These are phyloP conservation scores for Graphilbum fragrans DNA, from an alignment of 2,329 filamentous ascomycete genomes.

Conservation along the genomic window DNA sequence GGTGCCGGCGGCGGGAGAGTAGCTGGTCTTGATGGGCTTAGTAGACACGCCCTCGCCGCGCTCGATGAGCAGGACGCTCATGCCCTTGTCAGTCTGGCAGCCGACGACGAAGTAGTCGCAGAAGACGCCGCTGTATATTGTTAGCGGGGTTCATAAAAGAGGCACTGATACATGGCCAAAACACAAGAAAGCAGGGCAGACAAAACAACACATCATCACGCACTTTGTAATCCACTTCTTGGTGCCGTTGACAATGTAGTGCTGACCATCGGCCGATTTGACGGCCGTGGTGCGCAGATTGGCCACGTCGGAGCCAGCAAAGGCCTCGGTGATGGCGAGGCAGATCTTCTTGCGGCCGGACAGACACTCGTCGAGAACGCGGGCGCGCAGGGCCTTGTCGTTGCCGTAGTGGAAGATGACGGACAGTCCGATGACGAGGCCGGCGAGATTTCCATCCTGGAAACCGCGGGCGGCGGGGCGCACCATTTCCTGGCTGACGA, in stretches of 20 bases:
- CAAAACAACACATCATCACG: too few relatives aligned
- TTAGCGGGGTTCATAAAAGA: too few relatives aligned
- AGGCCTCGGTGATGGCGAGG: conserved; percentile 78
- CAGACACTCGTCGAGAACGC: conserved; percentile 60
- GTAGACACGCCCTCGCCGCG: conserved; percentile 65
- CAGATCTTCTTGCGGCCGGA: conserved; percentile 80
- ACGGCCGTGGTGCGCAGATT: conserved; percentile 66
- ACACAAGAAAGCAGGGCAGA: neutral
- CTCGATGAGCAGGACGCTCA: conserved; percentile 65
- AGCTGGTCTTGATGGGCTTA: conserved; percentile 67
- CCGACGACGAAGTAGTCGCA: conserved; percentile 75
- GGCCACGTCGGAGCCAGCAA: conserved; percentile 74
- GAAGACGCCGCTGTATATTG: conserved; percentile 38
- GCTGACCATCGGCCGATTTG: conserved; percentile 63
- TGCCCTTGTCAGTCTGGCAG: conserved; percentile 66
- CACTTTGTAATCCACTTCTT: conserved; percentile 83
- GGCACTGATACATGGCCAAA: too few relatives aligned
- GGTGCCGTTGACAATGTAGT: conserved; percentile 59
- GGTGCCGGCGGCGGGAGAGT: conserved; percentile 68
- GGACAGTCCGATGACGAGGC: conserved; percentile 73
- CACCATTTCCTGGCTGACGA: conserved; percentile 61
- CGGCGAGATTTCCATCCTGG: conserved; percentile 77
- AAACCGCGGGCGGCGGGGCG: conserved; percentile 66
- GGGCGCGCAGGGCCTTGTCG: conserved; percentile 52
- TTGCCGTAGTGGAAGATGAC: conserved; percentile 70